Conservation (phyloP, 164 flowering plant genomes). For the Annona squamosa region DNA sequence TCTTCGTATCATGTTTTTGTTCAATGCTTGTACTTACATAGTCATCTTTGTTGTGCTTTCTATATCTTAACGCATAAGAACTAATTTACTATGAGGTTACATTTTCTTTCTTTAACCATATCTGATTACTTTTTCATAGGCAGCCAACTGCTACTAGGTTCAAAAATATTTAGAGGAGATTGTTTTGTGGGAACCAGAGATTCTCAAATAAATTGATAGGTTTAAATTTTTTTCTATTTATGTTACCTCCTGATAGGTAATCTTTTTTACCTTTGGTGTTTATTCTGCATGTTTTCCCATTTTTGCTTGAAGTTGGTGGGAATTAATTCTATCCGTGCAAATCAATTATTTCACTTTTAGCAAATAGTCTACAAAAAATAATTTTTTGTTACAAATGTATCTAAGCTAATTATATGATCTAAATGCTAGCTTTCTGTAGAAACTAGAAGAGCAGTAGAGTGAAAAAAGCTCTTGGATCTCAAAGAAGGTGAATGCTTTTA, state of each 20-base stretch:
- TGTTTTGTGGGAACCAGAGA: too few species aligned
- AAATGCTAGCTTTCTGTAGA: slow-evolving; percentile 35
- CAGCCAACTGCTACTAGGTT: too few species aligned
- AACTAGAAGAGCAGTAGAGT: slow-evolving; percentile 23
- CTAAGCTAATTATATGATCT: slow-evolving; percentile 8
- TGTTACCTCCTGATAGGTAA: slow-evolving; percentile 16
- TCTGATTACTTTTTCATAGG: too few species aligned
- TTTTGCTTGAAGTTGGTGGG: neutral
- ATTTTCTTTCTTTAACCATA: too few species aligned
- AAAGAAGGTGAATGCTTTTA: slow-evolving; percentile 28
- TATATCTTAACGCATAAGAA: too few species aligned
- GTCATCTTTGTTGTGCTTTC: too few species aligned
- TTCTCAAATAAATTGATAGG: too few species aligned
- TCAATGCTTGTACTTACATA: too few species aligned
- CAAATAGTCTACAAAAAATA: neutral
- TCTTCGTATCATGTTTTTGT: too few species aligned
- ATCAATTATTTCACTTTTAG: neutral
- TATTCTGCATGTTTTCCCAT: neutral
- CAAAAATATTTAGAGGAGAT: too few species aligned
- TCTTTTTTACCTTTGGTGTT: neutral
- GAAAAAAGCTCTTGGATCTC: slow-evolving; percentile 29
- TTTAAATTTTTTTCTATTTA: too few species aligned
- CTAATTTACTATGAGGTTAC: too few species aligned
- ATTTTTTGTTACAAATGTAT: neutral
- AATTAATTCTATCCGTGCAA: neutral